Base-by-base conservation (phyloP, 345 rosid genomes). In the Acer yangbiense region DNA sequence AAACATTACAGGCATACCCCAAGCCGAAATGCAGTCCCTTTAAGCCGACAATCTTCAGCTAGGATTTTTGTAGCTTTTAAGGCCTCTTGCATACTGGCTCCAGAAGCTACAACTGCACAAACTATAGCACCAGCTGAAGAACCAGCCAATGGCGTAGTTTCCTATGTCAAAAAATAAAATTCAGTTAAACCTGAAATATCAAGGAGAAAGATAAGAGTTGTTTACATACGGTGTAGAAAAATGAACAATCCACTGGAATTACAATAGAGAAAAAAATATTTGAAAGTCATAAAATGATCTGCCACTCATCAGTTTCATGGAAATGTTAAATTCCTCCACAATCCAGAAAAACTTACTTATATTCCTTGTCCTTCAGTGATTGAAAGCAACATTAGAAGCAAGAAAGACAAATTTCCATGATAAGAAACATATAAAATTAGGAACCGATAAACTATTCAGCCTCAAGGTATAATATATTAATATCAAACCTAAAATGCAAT, bases 91-190 rank as follows among this genome's bases (percentile, higher is more conserved):
- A 91, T 96, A 61, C 87, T 87, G 25, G 88, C 79, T 39, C 97
- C 98, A 67, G 98, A 94, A 63, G 97, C 93, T 61, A 96, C 83
- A 67, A 84, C 91, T 1, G 95, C 99, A 86, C 98, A 91, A 11
- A 89, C 89, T 35, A 96, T 90, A 75, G 99, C 97, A 46, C 98
- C 98, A 68, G 98, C 99, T 57, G 99, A 95, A 54, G 98, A 84
- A 76, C 99, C 98, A 23, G 98, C 93, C 58, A 96, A 81, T 65
- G 99, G 99, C 68, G 98, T 92, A 11, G 91, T 94, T 50, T 96
- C 97, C 98, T 96, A 81, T 76, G 76, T 66, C 46, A 69, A 8
- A 79, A 60, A 74, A 72, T 41, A 12, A 67, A 76, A 21, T 13
- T 50, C 13, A 21, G 21, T 17, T 39, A 55, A 7, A 35, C 14